phyloP scores from a whole-genome alignment of 176 grass and related monocot species.

The Cenchrus purpureus region DNA sequence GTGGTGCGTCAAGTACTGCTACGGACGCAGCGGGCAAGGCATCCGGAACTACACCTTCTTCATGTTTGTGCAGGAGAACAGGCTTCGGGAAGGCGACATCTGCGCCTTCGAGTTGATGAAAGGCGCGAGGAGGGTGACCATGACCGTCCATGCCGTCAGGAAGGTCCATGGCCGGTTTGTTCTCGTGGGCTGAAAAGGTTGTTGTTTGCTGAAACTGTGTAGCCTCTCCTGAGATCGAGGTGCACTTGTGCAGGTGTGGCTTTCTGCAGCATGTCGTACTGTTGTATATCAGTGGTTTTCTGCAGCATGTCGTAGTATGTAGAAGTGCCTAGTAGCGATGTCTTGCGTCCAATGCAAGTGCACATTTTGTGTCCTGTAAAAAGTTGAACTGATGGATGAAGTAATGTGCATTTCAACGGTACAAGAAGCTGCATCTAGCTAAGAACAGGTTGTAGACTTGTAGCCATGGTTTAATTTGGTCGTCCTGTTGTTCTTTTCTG shows the following conservation, averaged over 20 bases:
- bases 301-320: not conserved
- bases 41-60: not conserved
- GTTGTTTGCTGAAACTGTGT: not conserved
- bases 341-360: not conserved
- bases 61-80: constrained; percentile 32
- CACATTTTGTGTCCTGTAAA: not conserved
- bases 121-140: not conserved
- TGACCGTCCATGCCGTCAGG: constrained; percentile 41
- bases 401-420: not conserved
- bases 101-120: constrained; percentile 55
- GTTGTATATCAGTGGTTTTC: too few species aligned
- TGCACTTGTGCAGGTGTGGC: constrained; percentile 8
- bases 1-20: constrained; percentile 21
- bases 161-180: not conserved
- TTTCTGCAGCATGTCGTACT: not conserved
- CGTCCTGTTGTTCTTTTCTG: too few species aligned
- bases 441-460: too few species aligned
- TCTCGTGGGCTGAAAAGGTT: not conserved
- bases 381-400: not conserved
- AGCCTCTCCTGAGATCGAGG: not conserved
- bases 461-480: too few species aligned
- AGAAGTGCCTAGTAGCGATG: not conserved
- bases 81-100: constrained; percentile 27
- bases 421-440: too few species aligned
- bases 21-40: not conserved